A percentile compares a stretch with the other conserved stretches of the same genome.
Evolutionary conservation across 2,329 filamentous ascomycete genomes (phyloP).

Genomic region (Tolypocladium nubicola): DNA sequence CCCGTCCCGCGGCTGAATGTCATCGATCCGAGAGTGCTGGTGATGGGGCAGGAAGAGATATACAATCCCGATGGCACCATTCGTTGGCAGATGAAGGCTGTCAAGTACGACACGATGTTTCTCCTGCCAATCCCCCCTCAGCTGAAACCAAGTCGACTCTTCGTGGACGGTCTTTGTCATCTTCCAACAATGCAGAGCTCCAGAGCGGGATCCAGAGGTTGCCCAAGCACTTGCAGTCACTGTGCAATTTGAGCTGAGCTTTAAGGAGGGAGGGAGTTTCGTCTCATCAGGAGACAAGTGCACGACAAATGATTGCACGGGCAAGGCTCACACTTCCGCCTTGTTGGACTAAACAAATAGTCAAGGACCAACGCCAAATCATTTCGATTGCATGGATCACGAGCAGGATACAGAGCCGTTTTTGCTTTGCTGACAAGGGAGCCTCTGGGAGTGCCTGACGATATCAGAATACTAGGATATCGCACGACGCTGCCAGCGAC

Average conservation of each 20-base stretch:
- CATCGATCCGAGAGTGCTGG: constrained; percentile 4
- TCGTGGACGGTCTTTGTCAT: background rate
- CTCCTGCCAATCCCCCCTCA: constrained; percentile 9
- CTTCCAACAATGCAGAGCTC: background rate
- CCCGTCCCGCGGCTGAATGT: constrained; percentile 19
- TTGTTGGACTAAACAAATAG: too few species aligned
- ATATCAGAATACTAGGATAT: background rate
- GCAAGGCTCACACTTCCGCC: too few species aligned
- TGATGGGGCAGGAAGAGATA: constrained; percentile 3
- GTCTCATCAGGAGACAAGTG: background rate
- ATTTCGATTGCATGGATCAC: background rate
- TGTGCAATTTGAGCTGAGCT: background rate
- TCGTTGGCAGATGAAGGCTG: constrained; percentile 14
- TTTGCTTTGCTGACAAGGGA: background rate
- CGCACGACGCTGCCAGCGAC: too few species aligned
- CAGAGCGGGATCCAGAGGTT: background rate
- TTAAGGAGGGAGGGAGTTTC: background rate
- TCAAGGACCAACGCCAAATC: background rate
- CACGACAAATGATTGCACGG: background rate
- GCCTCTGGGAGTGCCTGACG: background rate
- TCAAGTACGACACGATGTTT: constrained; percentile 11
- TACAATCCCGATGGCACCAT: constrained; percentile 13
- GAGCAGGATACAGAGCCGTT: background rate
- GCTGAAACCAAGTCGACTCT: background rate
- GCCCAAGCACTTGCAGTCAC: background rate